phyloP scores from a whole-genome alignment of 2,329 filamentous ascomycete genomes.

The Fusarium sp. region DNA sequence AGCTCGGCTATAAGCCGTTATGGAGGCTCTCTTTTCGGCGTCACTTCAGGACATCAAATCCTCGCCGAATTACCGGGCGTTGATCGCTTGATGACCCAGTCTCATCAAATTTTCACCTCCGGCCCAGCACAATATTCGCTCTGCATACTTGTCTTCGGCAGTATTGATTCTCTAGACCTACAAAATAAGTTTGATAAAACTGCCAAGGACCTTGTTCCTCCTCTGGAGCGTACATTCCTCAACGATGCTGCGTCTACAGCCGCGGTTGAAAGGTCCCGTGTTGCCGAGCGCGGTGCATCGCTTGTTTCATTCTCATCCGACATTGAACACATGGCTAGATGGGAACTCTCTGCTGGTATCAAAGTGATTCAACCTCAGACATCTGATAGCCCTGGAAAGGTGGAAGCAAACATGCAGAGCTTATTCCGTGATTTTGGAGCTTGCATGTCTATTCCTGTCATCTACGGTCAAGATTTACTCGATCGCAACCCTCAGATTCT shows the following conservation, averaged over 20 bases:
- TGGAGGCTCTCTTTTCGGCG: slow-evolving; percentile 39
- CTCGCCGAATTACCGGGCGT: slow-evolving; percentile 32
- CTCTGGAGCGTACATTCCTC: slow-evolving; percentile 38
- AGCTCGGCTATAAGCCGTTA: slow-evolving; percentile 27
- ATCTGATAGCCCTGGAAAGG: not conserved
- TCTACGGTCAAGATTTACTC: slow-evolving; percentile 44
- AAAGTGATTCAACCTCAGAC: not conserved
- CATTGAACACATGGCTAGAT: slow-evolving; percentile 23
- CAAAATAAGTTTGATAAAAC: slow-evolving; percentile 19
- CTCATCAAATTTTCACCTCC: slow-evolving; percentile 25
- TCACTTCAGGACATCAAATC: slow-evolving; percentile 39
- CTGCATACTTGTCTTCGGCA: slow-evolving; percentile 35
- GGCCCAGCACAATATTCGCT: slow-evolving; percentile 31
- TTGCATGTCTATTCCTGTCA: slow-evolving; percentile 40
- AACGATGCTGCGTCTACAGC: slow-evolving; percentile 41
- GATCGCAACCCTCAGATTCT: slow-evolving; percentile 28
- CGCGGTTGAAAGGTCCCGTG: slow-evolving; percentile 27
- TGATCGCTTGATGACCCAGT: slow-evolving; percentile 34
- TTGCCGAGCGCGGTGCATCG: slow-evolving; percentile 28
- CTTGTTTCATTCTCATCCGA: slow-evolving; percentile 35
- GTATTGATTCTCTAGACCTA: slow-evolving; percentile 10
- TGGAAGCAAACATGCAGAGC: slow-evolving; percentile 29
- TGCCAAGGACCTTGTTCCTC: slow-evolving; percentile 20
- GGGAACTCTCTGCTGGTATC: slow-evolving; percentile 38
- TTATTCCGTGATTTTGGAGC: slow-evolving; percentile 42